Evolutionary conservation across 2,329 filamentous ascomycete species (phyloP).

Genomic region (Aspergillus versicolor): DNA sequence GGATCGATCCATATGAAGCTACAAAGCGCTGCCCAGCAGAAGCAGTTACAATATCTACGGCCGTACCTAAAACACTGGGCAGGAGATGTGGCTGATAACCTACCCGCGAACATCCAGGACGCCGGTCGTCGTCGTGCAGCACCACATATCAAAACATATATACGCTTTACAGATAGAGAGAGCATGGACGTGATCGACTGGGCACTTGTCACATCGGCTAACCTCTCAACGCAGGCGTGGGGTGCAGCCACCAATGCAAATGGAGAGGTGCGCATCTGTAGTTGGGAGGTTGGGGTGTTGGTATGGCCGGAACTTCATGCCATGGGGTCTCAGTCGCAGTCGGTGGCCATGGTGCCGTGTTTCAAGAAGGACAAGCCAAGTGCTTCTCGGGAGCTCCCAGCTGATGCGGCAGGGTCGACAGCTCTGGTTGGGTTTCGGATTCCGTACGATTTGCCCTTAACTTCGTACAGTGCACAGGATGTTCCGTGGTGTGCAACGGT

Average conservation of each 20-base stretch:
- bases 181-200: conserved; percentile 64
- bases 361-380: conserved; percentile 62
- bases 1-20: conserved; percentile 80
- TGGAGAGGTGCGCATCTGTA: conserved; percentile 69
- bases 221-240: conserved; percentile 87
- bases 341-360: conserved; percentile 63
- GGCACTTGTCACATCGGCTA: conserved; percentile 88
- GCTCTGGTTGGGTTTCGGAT: conserved; percentile 68
- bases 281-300: conserved; percentile 80
- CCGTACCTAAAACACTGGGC: conserved; percentile 76
- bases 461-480: conserved; percentile 62
- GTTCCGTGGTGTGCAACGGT: conserved; percentile 74
- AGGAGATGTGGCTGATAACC: conserved; percentile 47
- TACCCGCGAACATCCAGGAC: conserved; percentile 33
- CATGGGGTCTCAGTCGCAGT: background rate
- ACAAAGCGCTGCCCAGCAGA: conserved; percentile 66
- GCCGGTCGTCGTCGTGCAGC: conserved; percentile 68
- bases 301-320: conserved; percentile 68
- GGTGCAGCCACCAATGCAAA: conserved; percentile 60
- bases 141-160: conserved; percentile 88
- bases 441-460: conserved; percentile 78
- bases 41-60: conserved; percentile 70
- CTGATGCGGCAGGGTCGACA: conserved; percentile 14
- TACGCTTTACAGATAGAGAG: conserved; percentile 55
- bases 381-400: background rate